phyloP scores from a whole-genome alignment of 352 stramenopile genomes.

The Phytophthora cryptogea region DNA sequence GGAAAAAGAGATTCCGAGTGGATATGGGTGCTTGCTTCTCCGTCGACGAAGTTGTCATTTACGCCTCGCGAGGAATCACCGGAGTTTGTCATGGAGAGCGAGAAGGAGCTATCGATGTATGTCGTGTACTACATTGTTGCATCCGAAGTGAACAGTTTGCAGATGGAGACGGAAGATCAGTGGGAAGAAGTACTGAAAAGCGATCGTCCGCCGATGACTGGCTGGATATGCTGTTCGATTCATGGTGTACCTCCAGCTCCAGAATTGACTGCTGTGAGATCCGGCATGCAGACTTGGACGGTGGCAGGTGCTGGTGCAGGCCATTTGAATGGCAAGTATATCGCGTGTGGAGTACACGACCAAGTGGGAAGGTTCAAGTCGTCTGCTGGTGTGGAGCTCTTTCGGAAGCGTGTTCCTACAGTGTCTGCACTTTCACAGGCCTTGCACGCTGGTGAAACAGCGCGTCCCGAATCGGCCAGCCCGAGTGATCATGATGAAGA shows the following conservation, averaged over 20 bases:
- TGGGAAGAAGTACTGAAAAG: slow-evolving; percentile 12
- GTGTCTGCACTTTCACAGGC: slow-evolving; percentile 49
- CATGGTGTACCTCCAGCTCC: slow-evolving; percentile 49
- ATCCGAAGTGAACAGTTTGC: slow-evolving; percentile 28
- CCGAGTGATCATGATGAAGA: slow-evolving; percentile 8
- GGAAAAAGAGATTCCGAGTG: slow-evolving; percentile 27
- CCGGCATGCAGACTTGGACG: slow-evolving; percentile 66
- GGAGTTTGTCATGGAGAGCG: slow-evolving; percentile 29
- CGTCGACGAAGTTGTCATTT: slow-evolving; percentile 47
- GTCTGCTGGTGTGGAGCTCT: slow-evolving; percentile 65
- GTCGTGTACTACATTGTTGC: slow-evolving; percentile 68
- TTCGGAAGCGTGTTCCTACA: slow-evolving; percentile 62
- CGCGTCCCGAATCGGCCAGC: slow-evolving; percentile 2
- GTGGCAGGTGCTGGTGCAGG: slow-evolving; percentile 53
- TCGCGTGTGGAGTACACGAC: slow-evolving; percentile 62
- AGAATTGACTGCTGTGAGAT: slow-evolving; percentile 36
- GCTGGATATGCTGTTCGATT: slow-evolving; percentile 61
- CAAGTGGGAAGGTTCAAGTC: slow-evolving; percentile 64
- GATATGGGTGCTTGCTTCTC: slow-evolving; percentile 62
- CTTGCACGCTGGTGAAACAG: slow-evolving; percentile 30
- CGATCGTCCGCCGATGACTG: slow-evolving; percentile 43
- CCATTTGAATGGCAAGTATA: slow-evolving; percentile 70
- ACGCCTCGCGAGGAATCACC: slow-evolving; percentile 49
- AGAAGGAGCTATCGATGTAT: slow-evolving; percentile 73
- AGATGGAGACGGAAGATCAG: slow-evolving; percentile 17